These are phyloP conservation scores for Pythium phragmitis DNA, from an alignment of 352 stramenopile species.

Conservation along the genomic window DNA sequence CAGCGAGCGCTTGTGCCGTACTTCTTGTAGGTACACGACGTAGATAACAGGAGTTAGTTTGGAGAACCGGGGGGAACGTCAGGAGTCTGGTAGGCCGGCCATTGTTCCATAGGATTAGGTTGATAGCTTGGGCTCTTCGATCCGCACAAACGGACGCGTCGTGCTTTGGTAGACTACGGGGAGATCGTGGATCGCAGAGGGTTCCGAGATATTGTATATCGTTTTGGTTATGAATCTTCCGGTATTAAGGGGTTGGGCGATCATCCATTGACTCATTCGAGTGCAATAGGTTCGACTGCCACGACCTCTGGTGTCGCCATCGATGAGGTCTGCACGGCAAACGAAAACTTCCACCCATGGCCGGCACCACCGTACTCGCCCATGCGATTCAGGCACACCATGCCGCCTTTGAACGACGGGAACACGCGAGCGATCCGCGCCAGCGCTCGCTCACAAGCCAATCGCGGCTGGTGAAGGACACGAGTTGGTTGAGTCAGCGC, in stretches of 20 bases:
- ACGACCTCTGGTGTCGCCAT: constrained; percentile 58
- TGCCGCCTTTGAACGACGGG: constrained; percentile 68
- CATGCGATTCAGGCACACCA: constrained; percentile 75
- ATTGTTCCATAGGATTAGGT: constrained; percentile 14
- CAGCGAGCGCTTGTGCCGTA: constrained; percentile 82
- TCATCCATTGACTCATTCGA: constrained; percentile 12
- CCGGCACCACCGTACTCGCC: constrained; percentile 75
- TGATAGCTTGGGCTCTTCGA: constrained; percentile 27
- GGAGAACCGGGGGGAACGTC: background rate
- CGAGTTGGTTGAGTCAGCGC: background rate
- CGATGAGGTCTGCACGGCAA: constrained; percentile 54
- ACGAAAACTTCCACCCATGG: constrained; percentile 76
- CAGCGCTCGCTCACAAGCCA: constrained; percentile 58
- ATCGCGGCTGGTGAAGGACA: constrained; percentile 39
- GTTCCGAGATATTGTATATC: constrained; percentile 19
- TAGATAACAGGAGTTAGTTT: background rate
- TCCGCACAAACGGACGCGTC: background rate
- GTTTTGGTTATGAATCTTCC: constrained; percentile 17
- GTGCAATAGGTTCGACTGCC: constrained; percentile 43
- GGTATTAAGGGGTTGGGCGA: background rate
- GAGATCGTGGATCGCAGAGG: constrained; percentile 2
- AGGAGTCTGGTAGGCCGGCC: no score
- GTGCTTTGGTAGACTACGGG: no score
- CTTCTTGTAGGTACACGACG: constrained; percentile 64
- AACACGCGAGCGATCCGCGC: constrained; percentile 50